Percentiles rank a stretch among this genome's conserved stretches.
Evolutionary conservation across 176 grass and related monocot species (phyloP).

Genomic region (Poa annua): DNA sequence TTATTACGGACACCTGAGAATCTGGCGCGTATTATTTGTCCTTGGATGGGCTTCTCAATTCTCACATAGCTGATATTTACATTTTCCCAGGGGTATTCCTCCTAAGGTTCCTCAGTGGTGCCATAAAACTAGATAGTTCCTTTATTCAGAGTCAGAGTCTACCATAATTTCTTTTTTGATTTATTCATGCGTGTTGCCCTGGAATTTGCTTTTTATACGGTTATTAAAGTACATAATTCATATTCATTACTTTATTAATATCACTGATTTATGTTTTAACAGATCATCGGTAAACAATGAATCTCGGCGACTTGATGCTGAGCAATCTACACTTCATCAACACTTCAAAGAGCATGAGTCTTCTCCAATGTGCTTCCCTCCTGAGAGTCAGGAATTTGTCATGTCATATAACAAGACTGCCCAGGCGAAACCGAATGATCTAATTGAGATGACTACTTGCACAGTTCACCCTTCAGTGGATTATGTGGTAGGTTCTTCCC

Average conservation of each 20-base stretch:
- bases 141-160: background rate
- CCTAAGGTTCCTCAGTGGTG: background rate
- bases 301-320: conserved; percentile 45
- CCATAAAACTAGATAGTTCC: conserved; percentile 20
- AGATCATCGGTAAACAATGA: conserved; percentile 57
- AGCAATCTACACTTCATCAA: conserved; percentile 53
- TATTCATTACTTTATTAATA: conserved; percentile 11
- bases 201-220: background rate
- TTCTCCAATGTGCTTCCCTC: conserved; percentile 53
- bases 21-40: background rate
- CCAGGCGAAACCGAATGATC: conserved; percentile 44
- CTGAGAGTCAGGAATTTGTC: conserved; percentile 51
- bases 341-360: conserved; percentile 50
- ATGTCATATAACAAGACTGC: conserved; percentile 65
- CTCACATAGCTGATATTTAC: background rate
- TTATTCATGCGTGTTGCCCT: conserved; percentile 32
- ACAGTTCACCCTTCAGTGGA: conserved; percentile 56
- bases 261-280: conserved; percentile 14
- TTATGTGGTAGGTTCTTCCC: conserved; percentile 45
- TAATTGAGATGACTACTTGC: conserved; percentile 46
- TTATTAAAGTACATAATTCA: conserved; percentile 23
- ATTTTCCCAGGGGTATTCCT: background rate
- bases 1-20: background rate
- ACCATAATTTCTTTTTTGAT: conserved; percentile 19
- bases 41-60: conserved; percentile 3